Conservation (phyloP, 2,329 filamentous ascomycete species). For the Myriosclerotinia duriaeana region DNA sequence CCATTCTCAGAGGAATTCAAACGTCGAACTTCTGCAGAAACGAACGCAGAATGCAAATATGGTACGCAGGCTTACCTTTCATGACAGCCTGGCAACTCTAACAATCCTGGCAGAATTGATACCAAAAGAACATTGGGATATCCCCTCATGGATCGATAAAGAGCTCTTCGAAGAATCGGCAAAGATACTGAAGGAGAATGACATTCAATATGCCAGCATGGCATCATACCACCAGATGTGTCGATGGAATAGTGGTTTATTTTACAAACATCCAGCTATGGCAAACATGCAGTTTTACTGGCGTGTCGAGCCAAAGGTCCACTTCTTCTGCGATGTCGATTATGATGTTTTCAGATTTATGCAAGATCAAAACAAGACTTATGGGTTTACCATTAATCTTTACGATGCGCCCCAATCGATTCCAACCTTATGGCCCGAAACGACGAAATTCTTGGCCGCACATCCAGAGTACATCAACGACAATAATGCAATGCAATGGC, state of each 20-base stretch:
- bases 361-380: conserved; percentile 97
- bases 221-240: conserved; percentile 98
- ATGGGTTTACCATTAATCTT: conserved; percentile 96
- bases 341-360: conserved; percentile 99
- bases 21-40: conserved; percentile 71
- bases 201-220: conserved; percentile 87
- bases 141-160: conserved; percentile 87
- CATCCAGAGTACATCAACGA: conserved; percentile 78
- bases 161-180: conserved; percentile 84
- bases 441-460: conserved; percentile 81
- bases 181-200: conserved; percentile 75
- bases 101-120: conserved; percentile 65
- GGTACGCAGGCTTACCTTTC: conserved; percentile 51
- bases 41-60: conserved; percentile 85
- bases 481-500: conserved; percentile 85
- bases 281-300: conserved; percentile 87
- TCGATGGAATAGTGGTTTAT: conserved; percentile 96
- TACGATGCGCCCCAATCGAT: conserved; percentile 90
- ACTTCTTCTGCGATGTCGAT: conserved; percentile 98
- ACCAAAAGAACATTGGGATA: conserved; percentile 91
- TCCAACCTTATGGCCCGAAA: conserved; percentile 91
- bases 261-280: conserved; percentile 93
- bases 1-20: conserved; percentile 95
- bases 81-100: conserved; percentile 28
- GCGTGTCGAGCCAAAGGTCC: conserved; percentile 97